phyloP scores from a whole-genome alignment of 768 basidiomycete species.

The Pleurotus tuber-regium region DNA sequence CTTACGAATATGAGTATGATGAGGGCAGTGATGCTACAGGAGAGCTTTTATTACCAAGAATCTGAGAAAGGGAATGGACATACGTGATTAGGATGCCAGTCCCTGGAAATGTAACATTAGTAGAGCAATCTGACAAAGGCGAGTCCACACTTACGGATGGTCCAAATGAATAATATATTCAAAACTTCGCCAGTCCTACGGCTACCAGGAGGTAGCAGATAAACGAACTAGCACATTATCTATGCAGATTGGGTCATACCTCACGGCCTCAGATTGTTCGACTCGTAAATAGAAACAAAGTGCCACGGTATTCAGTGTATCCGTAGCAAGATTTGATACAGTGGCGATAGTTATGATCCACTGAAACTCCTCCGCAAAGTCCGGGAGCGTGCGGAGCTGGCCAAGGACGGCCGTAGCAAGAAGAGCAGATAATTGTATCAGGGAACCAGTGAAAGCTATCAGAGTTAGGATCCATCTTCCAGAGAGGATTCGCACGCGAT shows the following conservation, averaged over 20 bases:
- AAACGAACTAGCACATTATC: too few relatives aligned
- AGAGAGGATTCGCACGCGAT: background rate
- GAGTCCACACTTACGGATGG: background rate
- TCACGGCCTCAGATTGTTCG: background rate
- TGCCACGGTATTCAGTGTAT: background rate
- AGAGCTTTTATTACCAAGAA: background rate
- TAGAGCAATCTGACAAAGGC: background rate
- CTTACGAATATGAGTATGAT: background rate
- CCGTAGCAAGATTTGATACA: background rate
- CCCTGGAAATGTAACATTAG: background rate
- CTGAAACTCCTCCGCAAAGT: background rate
- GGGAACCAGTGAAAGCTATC: background rate
- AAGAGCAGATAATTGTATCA: background rate
- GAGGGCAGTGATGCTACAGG: background rate
- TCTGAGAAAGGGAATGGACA: background rate
- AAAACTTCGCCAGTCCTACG: background rate
- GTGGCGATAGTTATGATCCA: background rate
- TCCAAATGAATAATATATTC: background rate
- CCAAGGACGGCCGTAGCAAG: background rate
- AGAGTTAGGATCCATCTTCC: background rate
- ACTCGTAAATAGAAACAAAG: background rate
- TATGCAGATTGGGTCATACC: too few relatives aligned
- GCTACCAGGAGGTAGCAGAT: background rate
- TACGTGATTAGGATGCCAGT: background rate
- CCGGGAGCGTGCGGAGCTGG: background rate